Base-by-base conservation (phyloP, 352 stramenopile genomes). In the Thraustochytrium striatum region DNA sequence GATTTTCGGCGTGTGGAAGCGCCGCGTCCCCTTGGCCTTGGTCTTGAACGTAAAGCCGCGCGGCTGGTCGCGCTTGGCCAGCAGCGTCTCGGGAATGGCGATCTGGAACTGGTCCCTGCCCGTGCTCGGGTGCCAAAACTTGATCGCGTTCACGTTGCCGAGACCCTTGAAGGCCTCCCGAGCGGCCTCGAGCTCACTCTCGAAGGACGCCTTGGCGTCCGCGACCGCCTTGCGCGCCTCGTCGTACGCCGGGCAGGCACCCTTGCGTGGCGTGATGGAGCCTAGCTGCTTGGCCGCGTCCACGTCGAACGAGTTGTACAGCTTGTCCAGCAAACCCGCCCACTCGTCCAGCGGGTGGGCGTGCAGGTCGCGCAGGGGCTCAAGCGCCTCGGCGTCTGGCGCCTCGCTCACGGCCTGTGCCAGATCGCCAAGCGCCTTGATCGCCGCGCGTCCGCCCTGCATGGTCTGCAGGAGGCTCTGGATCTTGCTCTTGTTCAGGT, bases 401-500 rank as follows among this genome's bases (percentile, higher is more conserved):
- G n/a, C n/a, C n/a, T n/a, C n/a, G n/a, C n/a, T n/a, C n/a, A n/a
- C n/a, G n/a, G n/a, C n/a, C n/a, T n/a, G n/a, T n/a, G n/a, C n/a
- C n/a, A n/a, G n/a, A 35, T 86, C 87, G 11, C 87, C 88, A 16
- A 88, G 86, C 36, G 97, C 89, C 19, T 91, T 85, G 81, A 93
- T 88, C 0, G 91, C 87, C 13, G 83, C 72, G 78, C 89, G 88
- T 55, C 98, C 93, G 25, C 92, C 95, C 55, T 92, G 88, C 3
- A 99, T 82, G 9, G 97, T 84, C 1, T 95, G 87, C 2, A 94
- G 47, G 41, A 96, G 94, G 72, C 95, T 89, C 30, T 90, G 89
- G 50, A 99, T 98, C 85, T 99, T 99, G 59, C 94, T 91, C 75
- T 94, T 94, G 68, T 97, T 98, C 88, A 99, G 98, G 70, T 91